Evolutionary conservation across 164 flowering plant genomes (phyloP).

Genomic region (Magnolia changhungtana): DNA sequence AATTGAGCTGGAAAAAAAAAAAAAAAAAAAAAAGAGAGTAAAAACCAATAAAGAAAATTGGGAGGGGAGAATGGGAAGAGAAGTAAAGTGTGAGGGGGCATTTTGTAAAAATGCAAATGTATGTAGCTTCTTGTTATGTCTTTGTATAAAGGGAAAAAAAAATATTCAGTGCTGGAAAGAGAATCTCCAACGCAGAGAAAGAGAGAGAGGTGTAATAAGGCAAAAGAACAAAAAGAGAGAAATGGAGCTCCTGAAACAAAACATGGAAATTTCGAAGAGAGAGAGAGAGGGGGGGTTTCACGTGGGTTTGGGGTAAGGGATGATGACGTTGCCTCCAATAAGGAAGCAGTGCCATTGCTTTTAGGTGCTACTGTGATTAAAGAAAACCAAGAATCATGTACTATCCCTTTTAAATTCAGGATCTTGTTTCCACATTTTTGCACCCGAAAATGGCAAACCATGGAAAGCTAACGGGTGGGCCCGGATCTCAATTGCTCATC

Average conservation of each 20-base stretch:
- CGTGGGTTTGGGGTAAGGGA: too few relatives aligned
- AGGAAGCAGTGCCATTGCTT: background rate
- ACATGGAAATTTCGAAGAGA: too few relatives aligned
- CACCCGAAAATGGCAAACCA: background rate
- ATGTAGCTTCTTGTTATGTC: background rate
- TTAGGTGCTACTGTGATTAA: background rate
- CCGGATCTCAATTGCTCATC: too few relatives aligned
- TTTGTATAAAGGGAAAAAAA: background rate
- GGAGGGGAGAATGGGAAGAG: background rate
- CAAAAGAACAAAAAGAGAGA: background rate
- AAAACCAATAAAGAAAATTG: background rate
- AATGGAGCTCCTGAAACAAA: background rate
- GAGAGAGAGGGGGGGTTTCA: too few relatives aligned
- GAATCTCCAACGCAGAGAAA: background rate
- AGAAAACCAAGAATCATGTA: background rate
- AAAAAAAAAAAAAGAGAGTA: background rate
- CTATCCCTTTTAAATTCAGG: background rate
- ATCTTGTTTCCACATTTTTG: background rate
- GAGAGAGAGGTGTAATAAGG: background rate
- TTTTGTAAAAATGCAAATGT: conserved; percentile 8
- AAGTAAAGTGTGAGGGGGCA: background rate
- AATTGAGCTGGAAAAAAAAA: conserved; percentile 1
- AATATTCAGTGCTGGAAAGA: background rate
- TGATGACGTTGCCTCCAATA: background rate
- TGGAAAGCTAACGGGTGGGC: too few relatives aligned